phyloP scores from a whole-genome alignment of 2,329 filamentous ascomycete genomes.

The Aspergillus sp. region DNA sequence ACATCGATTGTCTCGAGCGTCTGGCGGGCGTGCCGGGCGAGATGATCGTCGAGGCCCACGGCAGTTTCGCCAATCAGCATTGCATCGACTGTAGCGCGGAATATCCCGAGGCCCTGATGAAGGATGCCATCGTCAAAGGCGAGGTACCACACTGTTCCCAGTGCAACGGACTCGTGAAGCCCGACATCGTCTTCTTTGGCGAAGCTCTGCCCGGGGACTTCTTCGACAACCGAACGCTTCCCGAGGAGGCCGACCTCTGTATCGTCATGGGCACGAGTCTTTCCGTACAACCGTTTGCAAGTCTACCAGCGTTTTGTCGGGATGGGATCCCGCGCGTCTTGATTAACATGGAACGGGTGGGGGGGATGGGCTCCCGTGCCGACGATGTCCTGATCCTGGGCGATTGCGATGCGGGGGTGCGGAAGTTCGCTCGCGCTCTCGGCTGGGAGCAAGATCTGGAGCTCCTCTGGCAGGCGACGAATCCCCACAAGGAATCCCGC shows the following conservation, averaged over 20 bases:
- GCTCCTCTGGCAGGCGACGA: constrained; percentile 66
- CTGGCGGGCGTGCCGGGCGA: constrained; percentile 78
- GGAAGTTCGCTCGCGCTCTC: constrained; percentile 72
- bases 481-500: constrained; percentile 60
- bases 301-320: constrained; percentile 65
- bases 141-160: constrained; percentile 68
- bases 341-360: constrained; percentile 84
- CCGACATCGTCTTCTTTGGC: constrained; percentile 93
- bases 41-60: constrained; percentile 88
- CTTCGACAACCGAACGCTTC: constrained; percentile 57
- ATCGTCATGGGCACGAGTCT: constrained; percentile 89
- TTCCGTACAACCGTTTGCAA: constrained; percentile 84
- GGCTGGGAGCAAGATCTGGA: constrained; percentile 88
- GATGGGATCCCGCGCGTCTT: constrained; percentile 71
- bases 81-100: constrained; percentile 82
- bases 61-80: constrained; percentile 85
- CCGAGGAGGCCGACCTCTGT: constrained; percentile 68
- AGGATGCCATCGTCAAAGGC: constrained; percentile 62
- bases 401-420: constrained; percentile 79
- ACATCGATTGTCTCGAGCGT: constrained; percentile 93
- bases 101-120: constrained; percentile 75
- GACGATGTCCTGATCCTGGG: constrained; percentile 86
- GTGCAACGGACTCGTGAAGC: constrained; percentile 83
- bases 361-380: constrained; percentile 69
- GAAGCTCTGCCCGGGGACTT: constrained; percentile 69